These are phyloP conservation scores for Starmerella floris DNA, from an alignment of 805 yeast species.

Conservation along the genomic window DNA sequence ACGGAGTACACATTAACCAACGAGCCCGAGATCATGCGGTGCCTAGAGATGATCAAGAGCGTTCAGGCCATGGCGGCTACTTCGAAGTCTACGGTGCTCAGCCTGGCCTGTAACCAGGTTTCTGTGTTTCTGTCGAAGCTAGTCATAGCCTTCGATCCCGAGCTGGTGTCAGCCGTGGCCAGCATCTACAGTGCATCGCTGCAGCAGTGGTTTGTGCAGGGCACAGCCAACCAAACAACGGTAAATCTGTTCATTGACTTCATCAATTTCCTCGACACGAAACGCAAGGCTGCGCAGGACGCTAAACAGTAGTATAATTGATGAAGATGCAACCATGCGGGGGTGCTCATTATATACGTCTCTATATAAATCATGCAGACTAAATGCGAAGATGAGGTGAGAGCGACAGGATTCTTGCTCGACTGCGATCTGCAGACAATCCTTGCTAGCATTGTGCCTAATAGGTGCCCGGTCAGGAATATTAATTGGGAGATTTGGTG, in stretches of 20 bases:
- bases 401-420: too few relatives aligned
- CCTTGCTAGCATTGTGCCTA: too few relatives aligned
- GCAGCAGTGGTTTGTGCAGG: slow-evolving; percentile 45
- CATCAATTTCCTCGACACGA: slow-evolving; percentile 62
- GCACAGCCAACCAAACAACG: slow-evolving; percentile 34
- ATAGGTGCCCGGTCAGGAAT: too few relatives aligned
- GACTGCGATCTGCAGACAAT: too few relatives aligned
- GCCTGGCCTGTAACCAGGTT: slow-evolving; percentile 49
- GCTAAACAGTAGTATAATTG: too few relatives aligned
- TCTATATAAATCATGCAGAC: too few relatives aligned
- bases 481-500: too few relatives aligned
- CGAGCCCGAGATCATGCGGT: slow-evolving; percentile 20
- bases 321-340: too few relatives aligned
- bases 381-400: too few relatives aligned
- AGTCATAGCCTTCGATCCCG: slow-evolving; percentile 27
- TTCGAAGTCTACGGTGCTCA: slow-evolving; percentile 37
- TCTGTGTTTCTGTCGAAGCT: slow-evolving; percentile 53
- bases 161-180: slow-evolving; percentile 33
- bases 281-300: slow-evolving; percentile 9
- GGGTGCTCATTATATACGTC: too few relatives aligned
- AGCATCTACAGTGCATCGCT: slow-evolving; percentile 45
- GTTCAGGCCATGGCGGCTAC: slow-evolving; percentile 31
- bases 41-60: slow-evolving; percentile 22
- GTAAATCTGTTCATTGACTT: slow-evolving; percentile 59
- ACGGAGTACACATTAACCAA: slow-evolving; percentile 10